Evolutionary conservation across 345 rosid genomes (phyloP), one percentile per base, ranked within the genome.

Genomic region (Camelina laxa): DNA sequence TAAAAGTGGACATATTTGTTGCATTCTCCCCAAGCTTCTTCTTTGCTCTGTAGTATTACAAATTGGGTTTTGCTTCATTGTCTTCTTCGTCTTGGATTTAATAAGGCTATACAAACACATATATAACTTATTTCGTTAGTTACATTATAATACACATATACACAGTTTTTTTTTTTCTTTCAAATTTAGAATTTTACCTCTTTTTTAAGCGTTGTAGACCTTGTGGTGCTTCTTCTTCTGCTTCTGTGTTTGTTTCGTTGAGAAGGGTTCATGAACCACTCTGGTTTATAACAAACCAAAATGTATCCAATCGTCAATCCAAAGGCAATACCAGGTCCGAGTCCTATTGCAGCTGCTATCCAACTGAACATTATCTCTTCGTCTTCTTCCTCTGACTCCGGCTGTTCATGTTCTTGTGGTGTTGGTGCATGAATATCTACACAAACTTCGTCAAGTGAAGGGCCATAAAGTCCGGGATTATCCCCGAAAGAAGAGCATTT

Each of bases 371-470:
- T 12, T 12, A 30, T 19, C 20, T 56, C 60, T 56, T 30, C 38
- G 17, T 56, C 60, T 56, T 30, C 60, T 4, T 56, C 60, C 39
- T 30, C 60, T 30, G 3, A 5, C 16, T 56, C 60, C 6, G 12
- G 7, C 5, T 19, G 60, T 55, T 55, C 60, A 27, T 56, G 5
- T 5, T 56, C 20, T n/a, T 56, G 60, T n/a, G 60, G 20, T 56
- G 60, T 0, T 30, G 60, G 39, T n/a, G 13, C 13, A 30, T 56
- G 20, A 56, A 56, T 27, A 30, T 56, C 39, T 30, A 30, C 7
- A n/a, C 39, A 56, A 56, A n/a, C 61, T 56, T 56, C 61, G 12
- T 56, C 61, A 56, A 56, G 61, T 15, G 61, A 56, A 30, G 39
- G 20, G 3, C 61, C 61, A 56, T 56, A 56, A n/a, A 56, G 61